phyloP scores from a whole-genome alignment of 176 grass and related monocot species.

The Musa beccarii region DNA sequence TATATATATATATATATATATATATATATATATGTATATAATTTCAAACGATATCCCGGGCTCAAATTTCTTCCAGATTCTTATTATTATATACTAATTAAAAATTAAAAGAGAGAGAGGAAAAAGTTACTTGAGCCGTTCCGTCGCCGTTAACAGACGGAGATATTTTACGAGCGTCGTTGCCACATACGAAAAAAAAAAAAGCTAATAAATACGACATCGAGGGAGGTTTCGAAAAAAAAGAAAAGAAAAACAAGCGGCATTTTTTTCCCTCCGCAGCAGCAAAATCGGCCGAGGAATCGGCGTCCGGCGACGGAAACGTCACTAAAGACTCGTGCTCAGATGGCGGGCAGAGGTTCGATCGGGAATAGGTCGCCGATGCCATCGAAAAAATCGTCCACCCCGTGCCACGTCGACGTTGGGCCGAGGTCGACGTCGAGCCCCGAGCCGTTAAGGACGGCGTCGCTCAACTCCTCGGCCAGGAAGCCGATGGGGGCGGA shows the following conservation, averaged over 20 bases:
- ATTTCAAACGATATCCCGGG: neutral
- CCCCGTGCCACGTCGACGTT: constrained; percentile 21
- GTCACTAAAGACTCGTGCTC: neutral
- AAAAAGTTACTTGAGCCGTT: neutral
- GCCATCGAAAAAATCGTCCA: constrained; percentile 60
- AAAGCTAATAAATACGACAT: neutral
- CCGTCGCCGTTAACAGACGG: constrained; percentile 5
- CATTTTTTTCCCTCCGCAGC: neutral
- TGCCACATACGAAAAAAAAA: neutral
- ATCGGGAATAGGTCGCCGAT: constrained; percentile 78
- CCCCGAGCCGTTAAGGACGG: constrained; percentile 1
- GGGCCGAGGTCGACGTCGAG: constrained; percentile 11
- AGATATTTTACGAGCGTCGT: neutral
- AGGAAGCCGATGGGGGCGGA: neutral
- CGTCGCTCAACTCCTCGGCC: constrained; percentile 10
- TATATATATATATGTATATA: neutral
- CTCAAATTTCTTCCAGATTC: neutral
- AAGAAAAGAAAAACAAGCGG: neutral
- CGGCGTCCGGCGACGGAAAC: constrained; percentile 18
- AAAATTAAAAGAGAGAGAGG: neutral
- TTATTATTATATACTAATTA: neutral
- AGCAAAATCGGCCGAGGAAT: constrained; percentile 52
- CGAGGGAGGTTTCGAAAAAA: constrained; percentile 6
- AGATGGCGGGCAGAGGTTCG: constrained; percentile 41
- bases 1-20: neutral